Conservation (phyloP, 164 flowering plant genomes). For the Pachysandra terminalis region DNA sequence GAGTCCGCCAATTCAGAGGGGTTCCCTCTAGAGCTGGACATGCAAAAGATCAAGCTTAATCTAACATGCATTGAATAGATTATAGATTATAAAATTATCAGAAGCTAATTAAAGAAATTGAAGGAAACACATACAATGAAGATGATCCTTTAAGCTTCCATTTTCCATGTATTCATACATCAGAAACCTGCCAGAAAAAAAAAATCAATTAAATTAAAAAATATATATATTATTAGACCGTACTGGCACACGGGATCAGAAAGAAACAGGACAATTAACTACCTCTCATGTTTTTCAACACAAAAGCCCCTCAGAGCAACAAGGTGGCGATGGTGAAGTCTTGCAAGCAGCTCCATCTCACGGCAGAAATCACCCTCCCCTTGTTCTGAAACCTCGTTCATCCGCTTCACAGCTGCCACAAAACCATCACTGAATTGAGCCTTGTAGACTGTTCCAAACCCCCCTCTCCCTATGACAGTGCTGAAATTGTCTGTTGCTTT, state of each 20-base stretch:
- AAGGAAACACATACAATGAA: constrained; percentile 56
- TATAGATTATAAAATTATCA: not conserved
- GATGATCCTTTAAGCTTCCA: constrained; percentile 95
- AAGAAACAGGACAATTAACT: constrained; percentile 7
- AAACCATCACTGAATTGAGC: constrained; percentile 77
- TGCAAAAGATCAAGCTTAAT: constrained; percentile 7
- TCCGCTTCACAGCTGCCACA: constrained; percentile 75
- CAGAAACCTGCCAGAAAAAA: constrained; percentile 60
- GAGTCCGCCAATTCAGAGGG: constrained; percentile 76
- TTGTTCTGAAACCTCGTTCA: constrained; percentile 76
- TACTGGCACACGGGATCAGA: not conserved
- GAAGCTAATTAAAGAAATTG: not conserved
- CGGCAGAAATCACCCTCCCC: constrained; percentile 86
- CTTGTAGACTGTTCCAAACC: constrained; percentile 92
- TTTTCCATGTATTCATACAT: constrained; percentile 92
- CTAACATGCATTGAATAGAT: not conserved
- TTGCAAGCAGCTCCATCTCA: constrained; percentile 91
- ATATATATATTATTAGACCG: constrained; percentile 3
- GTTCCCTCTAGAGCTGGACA: constrained; percentile 57
- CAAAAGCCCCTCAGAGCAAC: constrained; percentile 90
- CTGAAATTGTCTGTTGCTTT: constrained; percentile 80
- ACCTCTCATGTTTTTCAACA: constrained; percentile 75
- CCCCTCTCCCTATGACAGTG: constrained; percentile 81
- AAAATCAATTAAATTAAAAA: too few relatives aligned
- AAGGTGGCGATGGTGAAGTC: constrained; percentile 96